Conservation (phyloP, 129 eudicot species). For the Helichrysum umbraculigerum region DNA sequence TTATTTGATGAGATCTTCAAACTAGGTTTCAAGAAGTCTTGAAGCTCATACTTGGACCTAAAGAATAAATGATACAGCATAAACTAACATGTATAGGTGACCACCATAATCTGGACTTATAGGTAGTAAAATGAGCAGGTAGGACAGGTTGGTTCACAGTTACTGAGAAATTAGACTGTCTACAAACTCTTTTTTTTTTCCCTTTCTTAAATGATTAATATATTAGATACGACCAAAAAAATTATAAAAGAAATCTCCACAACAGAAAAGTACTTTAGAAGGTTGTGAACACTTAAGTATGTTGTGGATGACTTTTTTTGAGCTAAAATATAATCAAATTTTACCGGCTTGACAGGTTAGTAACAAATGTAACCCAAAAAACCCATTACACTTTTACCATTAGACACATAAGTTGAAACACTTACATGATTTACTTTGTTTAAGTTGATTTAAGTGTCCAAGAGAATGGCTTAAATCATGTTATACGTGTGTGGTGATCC, state of each 20-base stretch:
- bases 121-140: neutral
- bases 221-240: neutral
- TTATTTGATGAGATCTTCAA: slow-evolving; percentile 62
- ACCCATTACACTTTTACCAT: neutral
- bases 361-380: neutral
- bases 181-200: neutral
- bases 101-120: slow-evolving; percentile 1
- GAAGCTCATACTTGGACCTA: slow-evolving; percentile 87
- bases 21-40: slow-evolving; percentile 80
- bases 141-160: neutral
- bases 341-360: neutral
- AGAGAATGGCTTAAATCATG: neutral
- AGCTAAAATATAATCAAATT: neutral
- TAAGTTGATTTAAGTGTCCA: neutral
- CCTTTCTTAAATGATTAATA: neutral
- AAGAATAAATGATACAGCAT: neutral
- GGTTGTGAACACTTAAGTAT: neutral
- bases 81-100: neutral
- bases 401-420: neutral
- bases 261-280: neutral
- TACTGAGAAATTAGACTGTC: neutral
- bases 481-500: neutral
- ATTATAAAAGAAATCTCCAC: neutral
- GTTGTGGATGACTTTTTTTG: neutral
- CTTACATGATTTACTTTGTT: neutral